Conservation (phyloP, 805 yeast species). For the Myxozyma melibiosi region DNA sequence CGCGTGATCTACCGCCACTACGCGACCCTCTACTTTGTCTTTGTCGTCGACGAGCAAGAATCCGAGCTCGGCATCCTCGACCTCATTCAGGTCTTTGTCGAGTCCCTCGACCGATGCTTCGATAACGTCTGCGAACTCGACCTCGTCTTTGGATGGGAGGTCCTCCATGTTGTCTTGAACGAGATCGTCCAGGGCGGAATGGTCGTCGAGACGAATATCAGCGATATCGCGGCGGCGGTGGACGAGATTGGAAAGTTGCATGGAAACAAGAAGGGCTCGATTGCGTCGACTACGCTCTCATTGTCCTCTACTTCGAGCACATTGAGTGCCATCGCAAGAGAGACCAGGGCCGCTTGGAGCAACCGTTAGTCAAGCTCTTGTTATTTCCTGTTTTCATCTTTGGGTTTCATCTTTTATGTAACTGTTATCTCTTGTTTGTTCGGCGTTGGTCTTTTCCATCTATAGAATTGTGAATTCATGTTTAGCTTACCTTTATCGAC, state of each 20-base stretch:
- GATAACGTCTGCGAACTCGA: conserved; percentile 94
- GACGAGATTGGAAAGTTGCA: conserved; percentile 40
- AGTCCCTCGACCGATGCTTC: conserved; percentile 89
- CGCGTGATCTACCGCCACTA: conserved; percentile 91
- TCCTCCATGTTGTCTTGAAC: conserved; percentile 76
- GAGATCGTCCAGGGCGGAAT: conserved; percentile 97
- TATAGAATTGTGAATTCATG: no score
- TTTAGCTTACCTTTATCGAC: no score
- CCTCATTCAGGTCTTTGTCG: conserved; percentile 94
- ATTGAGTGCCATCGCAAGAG: conserved; percentile 28
- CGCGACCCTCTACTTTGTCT: conserved; percentile 94
- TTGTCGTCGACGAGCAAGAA: conserved; percentile 94
- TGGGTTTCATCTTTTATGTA: neutral
- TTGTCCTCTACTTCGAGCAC: conserved; percentile 29
- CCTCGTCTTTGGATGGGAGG: conserved; percentile 98
- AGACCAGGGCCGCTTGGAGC: conserved; percentile 33
- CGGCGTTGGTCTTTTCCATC: neutral
- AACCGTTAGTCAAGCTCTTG: conserved; percentile 16
- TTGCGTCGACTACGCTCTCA: conserved; percentile 27
- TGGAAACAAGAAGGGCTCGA: conserved; percentile 30
- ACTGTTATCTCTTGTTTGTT: neutral
- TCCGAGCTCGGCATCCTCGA: conserved; percentile 92
- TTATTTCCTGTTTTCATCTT: neutral
- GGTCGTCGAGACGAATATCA: conserved; percentile 91
- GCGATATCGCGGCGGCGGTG: conserved; percentile 68